These are phyloP conservation scores for Chaetomium strumarium DNA, from an alignment of 2,329 filamentous ascomycete genomes.

Conservation along the genomic window DNA sequence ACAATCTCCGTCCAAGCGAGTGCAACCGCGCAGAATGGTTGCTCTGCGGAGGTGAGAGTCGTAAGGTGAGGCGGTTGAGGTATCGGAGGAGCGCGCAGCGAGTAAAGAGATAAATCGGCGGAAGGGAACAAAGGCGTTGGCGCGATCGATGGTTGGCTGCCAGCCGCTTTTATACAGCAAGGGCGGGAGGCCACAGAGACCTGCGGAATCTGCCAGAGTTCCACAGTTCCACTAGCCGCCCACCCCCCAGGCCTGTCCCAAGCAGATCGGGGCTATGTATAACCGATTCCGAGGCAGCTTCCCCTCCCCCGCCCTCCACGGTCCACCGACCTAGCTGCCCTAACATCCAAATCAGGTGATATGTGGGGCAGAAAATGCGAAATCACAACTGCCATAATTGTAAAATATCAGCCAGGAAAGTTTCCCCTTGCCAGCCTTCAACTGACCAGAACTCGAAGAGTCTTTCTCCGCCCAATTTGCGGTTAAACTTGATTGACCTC, in stretches of 20 bases:
- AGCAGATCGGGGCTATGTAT: constrained; percentile 6
- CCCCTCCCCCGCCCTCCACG: too few relatives aligned
- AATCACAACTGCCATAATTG: constrained; percentile 25
- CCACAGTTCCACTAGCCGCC: too few relatives aligned
- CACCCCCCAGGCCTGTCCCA: too few relatives aligned
- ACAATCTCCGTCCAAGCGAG: too few relatives aligned
- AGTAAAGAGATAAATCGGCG: not conserved
- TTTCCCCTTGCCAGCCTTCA: constrained; percentile 27
- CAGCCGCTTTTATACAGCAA: constrained; percentile 18
- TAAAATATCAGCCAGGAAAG: constrained; percentile 25
- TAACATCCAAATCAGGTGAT: constrained; percentile 22
- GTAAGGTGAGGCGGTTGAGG: too few relatives aligned
- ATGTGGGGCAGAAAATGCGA: constrained; percentile 20
- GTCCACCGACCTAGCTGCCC: constrained; percentile 23
- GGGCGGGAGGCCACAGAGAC: too few relatives aligned
- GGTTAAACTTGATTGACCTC: constrained; percentile 99
- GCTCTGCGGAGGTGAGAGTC: too few relatives aligned
- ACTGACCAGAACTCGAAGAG: constrained; percentile 77
- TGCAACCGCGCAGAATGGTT: too few relatives aligned
- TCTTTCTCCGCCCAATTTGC: constrained; percentile 95
- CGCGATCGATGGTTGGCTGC: constrained; percentile 17
- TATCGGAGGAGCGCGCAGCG: too few relatives aligned
- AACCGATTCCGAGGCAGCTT: constrained; percentile 7
- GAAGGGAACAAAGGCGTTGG: constrained; percentile 17
- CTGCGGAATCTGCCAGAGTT: too few relatives aligned